phyloP scores from a whole-genome alignment of 2,329 filamentous ascomycete genomes.

The Mycosphaerella arachidis region DNA sequence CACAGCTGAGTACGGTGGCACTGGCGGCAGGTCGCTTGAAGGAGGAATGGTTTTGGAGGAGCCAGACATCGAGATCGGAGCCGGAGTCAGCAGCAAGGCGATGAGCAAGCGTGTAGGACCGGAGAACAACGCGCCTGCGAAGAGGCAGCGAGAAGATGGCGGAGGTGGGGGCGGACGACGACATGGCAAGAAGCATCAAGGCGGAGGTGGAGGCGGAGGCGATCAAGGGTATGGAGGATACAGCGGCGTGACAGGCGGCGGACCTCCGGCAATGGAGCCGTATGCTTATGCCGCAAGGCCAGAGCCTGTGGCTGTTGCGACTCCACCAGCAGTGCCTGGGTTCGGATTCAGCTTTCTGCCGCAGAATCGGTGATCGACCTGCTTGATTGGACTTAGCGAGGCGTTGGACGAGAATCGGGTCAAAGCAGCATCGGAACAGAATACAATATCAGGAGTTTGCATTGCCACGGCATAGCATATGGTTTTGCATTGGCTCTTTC shows the following conservation, averaged over 20 bases:
- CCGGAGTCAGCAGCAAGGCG: constrained; percentile 87
- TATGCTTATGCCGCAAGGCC: constrained; percentile 28
- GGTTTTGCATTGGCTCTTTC: neutral
- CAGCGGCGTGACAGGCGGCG: constrained; percentile 17
- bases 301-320: constrained; percentile 37
- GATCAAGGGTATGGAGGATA: constrained; percentile 22
- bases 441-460: neutral
- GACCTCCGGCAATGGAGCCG: constrained; percentile 22
- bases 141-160: constrained; percentile 24
- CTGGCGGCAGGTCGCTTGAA: constrained; percentile 75
- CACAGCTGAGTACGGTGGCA: constrained; percentile 88
- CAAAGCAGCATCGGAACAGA: neutral
- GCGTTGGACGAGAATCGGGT: neutral
- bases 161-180: constrained; percentile 25
- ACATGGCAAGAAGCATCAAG: constrained; percentile 27
- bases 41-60: constrained; percentile 88
- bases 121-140: constrained; percentile 27
- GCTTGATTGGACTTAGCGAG: neutral
- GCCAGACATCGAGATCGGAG: constrained; percentile 96
- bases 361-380: neutral
- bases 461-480: neutral
- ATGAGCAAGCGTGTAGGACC: constrained; percentile 37
- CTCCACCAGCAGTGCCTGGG: constrained; percentile 37
- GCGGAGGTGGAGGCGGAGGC: constrained; percentile 16
- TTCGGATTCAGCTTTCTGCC: constrained; percentile 35